A percentile compares a stretch with the other conserved stretches of the same genome.
Evolutionary conservation across 2,329 filamentous ascomycete genomes (phyloP).

Genomic region (Fusarium virguliforme): DNA sequence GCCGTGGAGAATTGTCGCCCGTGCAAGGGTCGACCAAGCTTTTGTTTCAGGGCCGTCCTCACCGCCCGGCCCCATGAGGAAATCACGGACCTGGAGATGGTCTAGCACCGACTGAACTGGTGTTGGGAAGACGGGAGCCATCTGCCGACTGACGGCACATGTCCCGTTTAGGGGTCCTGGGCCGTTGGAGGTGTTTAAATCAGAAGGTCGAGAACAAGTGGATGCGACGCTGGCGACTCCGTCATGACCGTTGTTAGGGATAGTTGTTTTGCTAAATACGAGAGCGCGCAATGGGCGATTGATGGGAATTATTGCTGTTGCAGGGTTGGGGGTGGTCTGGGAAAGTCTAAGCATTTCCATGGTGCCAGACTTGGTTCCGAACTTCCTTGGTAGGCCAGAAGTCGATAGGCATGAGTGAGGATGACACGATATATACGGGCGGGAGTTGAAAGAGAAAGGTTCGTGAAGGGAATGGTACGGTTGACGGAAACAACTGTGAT

Average conservation of each 20-base stretch:
- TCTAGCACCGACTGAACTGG: not conserved
- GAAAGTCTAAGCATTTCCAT: not conserved
- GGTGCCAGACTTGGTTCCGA: not conserved
- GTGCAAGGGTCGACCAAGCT: conserved; percentile 5
- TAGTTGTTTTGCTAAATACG: conserved; percentile 5
- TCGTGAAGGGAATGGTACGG: not conserved
- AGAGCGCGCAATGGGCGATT: not conserved
- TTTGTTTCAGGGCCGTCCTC: conserved; percentile 15
- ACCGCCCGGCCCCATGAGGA: not conserved
- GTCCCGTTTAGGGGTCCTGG: conserved; percentile 9
- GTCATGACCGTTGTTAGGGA: not conserved
- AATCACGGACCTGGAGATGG: conserved; percentile 20
- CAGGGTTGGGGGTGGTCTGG: not conserved
- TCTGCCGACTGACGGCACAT: conserved; percentile 5
- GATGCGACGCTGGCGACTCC: not conserved
- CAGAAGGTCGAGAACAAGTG: not conserved
- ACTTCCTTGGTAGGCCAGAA: not conserved
- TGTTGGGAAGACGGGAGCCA: conserved; percentile 8
- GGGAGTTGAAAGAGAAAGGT: not conserved
- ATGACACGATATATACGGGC: not conserved
- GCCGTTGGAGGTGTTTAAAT: not conserved
- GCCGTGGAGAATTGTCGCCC: conserved; percentile 26
- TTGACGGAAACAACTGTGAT: too few species aligned
- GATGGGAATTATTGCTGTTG: conserved; percentile 14
- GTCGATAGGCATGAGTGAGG: not conserved